Evolutionary conservation across 768 basidiomycete species (phyloP).

Genomic region (Mycena crocata): DNA sequence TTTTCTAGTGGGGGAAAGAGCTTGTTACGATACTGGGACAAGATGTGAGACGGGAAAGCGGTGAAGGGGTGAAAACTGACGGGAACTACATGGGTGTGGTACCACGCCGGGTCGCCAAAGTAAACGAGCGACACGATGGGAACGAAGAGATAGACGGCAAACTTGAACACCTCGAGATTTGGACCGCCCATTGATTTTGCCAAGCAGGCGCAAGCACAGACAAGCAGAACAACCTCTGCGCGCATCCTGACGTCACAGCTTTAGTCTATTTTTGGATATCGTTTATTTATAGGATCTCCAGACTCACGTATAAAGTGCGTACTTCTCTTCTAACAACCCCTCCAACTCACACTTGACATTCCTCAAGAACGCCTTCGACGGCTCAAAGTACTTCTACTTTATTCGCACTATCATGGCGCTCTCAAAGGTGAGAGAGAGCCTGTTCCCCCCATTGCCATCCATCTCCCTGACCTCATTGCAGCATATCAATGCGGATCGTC

Average conservation of each 20-base stretch:
- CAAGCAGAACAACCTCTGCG: too few species aligned
- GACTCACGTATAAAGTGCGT: too few species aligned
- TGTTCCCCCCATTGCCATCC: constrained; percentile 42
- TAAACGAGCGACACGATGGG: constrained; percentile 84
- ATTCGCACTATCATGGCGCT: constrained; percentile 77
- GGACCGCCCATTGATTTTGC: constrained; percentile 70
- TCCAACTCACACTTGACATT: too few species aligned
- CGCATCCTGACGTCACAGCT: too few species aligned
- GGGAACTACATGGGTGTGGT: constrained; percentile 79
- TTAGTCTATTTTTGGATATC: too few species aligned
- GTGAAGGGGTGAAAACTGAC: constrained; percentile 49
- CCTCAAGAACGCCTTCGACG: too few species aligned
- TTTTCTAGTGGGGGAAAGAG: constrained; percentile 75
- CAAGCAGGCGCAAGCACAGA: background rate
- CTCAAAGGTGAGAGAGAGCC: constrained; percentile 64
- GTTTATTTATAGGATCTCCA: too few species aligned
- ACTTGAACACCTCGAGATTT: constrained; percentile 92
- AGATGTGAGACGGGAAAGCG: background rate
- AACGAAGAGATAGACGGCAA: constrained; percentile 86
- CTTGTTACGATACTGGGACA: constrained; percentile 73
- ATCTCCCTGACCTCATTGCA: constrained; percentile 37
- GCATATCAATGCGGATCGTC: constrained; percentile 76
- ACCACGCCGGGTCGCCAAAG: constrained; percentile 92
- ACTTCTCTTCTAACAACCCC: too few species aligned
- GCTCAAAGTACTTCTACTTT: too few species aligned